These are phyloP conservation scores for Millerozyma miso DNA, from an alignment of 805 yeast genomes.

Conservation along the genomic window DNA sequence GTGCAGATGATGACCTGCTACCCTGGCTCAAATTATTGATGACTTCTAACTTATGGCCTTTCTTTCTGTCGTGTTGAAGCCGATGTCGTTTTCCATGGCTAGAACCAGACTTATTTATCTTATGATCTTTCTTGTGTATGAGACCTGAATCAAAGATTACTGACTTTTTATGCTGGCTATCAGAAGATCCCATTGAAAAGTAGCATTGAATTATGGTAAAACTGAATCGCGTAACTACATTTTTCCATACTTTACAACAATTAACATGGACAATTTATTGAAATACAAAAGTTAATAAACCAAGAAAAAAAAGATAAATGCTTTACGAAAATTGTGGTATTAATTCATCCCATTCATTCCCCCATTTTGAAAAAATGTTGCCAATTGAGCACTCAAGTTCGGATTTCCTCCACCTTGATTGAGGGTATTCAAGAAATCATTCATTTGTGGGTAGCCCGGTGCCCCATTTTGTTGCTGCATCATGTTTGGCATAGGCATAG, in stretches of 20 bases:
- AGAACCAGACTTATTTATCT: neutral
- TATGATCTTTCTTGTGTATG: neutral
- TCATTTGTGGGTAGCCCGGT: constrained; percentile 9
- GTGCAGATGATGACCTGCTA: neutral
- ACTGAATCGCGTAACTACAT: neutral
- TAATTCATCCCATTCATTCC: constrained; percentile 6
- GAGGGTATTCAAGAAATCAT: constrained; percentile 14
- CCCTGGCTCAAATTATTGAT: neutral
- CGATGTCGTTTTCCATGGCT: neutral
- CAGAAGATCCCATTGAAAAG: neutral
- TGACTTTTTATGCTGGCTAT: neutral
- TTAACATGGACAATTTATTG: neutral
- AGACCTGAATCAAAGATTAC: neutral
- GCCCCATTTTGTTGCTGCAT: constrained; percentile 8
- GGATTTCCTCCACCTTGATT: constrained; percentile 19
- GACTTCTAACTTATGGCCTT: neutral
- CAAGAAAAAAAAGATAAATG: neutral
- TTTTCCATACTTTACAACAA: too few species aligned
- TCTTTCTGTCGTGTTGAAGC: neutral
- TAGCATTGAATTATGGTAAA: neutral
- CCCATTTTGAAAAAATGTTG: constrained; percentile 31
- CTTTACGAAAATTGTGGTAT: constrained; percentile 2
- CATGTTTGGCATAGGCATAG: constrained; percentile 6
- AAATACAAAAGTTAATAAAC: neutral
- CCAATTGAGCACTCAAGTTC: constrained; percentile 36